phyloP scores from a whole-genome alignment of 1,284 basidiomycete species.

The Peniophora sp. region DNA sequence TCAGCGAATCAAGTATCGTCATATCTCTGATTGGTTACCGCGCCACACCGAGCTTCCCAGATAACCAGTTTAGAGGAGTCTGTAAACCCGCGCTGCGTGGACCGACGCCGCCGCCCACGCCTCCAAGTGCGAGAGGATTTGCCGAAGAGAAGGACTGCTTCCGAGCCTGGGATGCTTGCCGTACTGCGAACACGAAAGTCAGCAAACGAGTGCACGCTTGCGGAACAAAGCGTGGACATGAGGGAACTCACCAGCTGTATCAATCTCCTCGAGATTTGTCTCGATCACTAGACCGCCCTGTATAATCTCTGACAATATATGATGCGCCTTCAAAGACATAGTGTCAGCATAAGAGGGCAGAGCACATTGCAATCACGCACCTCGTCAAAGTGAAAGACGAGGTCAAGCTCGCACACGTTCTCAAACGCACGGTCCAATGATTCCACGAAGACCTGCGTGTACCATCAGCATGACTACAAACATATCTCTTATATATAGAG shows the following conservation, averaged over 20 bases:
- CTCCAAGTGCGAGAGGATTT: conserved; percentile 68
- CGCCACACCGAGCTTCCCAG: conserved; percentile 44
- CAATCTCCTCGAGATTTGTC: conserved; percentile 92
- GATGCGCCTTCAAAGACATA: conserved; percentile 67
- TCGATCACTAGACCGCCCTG: conserved; percentile 98
- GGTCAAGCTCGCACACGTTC: conserved; percentile 97
- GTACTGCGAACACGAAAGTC: conserved; percentile 34
- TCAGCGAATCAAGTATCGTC: neutral
- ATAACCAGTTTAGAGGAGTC: conserved; percentile 73
- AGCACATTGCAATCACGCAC: too few relatives aligned
- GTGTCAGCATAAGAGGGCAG: neutral
- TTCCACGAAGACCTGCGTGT: conserved; percentile 90
- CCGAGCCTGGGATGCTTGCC: conserved; percentile 57
- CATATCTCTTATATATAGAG: neutral
- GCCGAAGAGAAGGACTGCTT: conserved; percentile 70
- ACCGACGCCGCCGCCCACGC: conserved; percentile 40
- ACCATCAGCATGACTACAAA: neutral
- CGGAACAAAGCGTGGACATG: neutral
- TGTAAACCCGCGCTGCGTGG: conserved; percentile 54
- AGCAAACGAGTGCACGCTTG: neutral
- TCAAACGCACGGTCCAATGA: conserved; percentile 93
- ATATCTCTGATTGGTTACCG: conserved; percentile 49
- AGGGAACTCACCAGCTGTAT: conserved; percentile 53
- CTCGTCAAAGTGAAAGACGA: conserved; percentile 99
- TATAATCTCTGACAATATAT: conserved; percentile 91